Evolutionary conservation across 2,329 filamentous ascomycete genomes (phyloP).

Genomic region (Fusarium veterinarium): DNA sequence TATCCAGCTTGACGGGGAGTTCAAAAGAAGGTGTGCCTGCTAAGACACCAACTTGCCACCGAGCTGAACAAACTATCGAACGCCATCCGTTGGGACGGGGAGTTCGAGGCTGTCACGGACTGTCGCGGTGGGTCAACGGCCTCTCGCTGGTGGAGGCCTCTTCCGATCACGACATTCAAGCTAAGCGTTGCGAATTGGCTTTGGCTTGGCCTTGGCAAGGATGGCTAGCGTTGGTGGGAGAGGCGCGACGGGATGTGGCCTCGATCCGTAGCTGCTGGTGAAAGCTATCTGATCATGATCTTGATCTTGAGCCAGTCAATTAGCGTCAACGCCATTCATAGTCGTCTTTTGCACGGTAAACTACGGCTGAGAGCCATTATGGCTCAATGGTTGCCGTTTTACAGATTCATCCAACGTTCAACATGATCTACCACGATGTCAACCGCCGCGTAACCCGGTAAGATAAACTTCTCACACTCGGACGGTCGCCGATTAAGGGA

Average conservation of each 20-base stretch:
- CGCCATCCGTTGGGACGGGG: background rate
- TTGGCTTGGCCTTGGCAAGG: background rate
- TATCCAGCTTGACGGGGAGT: background rate
- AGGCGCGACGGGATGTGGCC: background rate
- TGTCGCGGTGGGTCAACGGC: background rate
- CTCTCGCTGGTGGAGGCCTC: background rate
- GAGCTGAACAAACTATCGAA: slow-evolving; percentile 6
- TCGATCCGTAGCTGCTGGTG: background rate
- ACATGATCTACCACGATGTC: background rate
- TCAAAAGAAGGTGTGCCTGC: background rate
- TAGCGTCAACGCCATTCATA: no score
- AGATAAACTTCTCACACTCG: background rate
- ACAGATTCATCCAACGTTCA: background rate
- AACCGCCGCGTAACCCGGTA: no score
- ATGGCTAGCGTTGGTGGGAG: background rate
- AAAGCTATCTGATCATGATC: no score
- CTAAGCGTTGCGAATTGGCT: background rate
- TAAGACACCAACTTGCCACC: background rate
- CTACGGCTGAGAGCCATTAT: background rate
- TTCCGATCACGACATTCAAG: slow-evolving; percentile 9
- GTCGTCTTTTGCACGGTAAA: fast-evolving
- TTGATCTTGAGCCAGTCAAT: no score
- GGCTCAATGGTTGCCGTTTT: background rate
- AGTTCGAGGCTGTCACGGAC: background rate
- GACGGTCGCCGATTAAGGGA: background rate